Conservation (phyloP, 306 rosid species). For the Prunus mongolica region DNA sequence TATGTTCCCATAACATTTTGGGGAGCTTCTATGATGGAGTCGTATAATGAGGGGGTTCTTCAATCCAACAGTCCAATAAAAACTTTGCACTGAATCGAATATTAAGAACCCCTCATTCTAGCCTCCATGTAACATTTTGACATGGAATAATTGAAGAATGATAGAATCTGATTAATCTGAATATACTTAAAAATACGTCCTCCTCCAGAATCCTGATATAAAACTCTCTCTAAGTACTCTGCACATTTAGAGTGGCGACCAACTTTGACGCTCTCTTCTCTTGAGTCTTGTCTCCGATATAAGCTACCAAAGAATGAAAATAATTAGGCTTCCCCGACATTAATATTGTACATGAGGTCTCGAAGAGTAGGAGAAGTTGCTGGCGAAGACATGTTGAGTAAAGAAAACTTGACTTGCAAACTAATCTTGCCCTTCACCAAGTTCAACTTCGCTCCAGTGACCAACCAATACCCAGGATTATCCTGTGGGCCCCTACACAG, state of each 20-base stretch:
- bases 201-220: too few relatives aligned
- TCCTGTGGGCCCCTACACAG: constrained; percentile 72
- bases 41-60: too few relatives aligned
- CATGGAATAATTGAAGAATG: too few relatives aligned
- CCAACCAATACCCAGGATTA: constrained; percentile 90
- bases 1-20: too few relatives aligned
- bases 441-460: constrained; percentile 68
- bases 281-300: too few relatives aligned
- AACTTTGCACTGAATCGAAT: too few relatives aligned
- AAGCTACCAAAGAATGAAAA: background rate
- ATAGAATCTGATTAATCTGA: too few relatives aligned
- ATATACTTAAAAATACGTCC: too few relatives aligned
- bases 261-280: background rate
- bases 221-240: background rate
- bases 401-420: constrained; percentile 70
- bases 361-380: background rate
- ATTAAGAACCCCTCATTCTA: too few relatives aligned
- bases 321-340: background rate
- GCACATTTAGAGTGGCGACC: background rate
- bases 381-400: constrained; percentile 45
- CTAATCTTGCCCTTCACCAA: constrained; percentile 76
- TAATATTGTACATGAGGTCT: background rate
- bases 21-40: too few relatives aligned
- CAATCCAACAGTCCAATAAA: too few relatives aligned
- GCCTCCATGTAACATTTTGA: too few relatives aligned